These are phyloP conservation scores for Knufia petricola DNA, from an alignment of 2,329 filamentous ascomycete genomes.

Conservation along the genomic window DNA sequence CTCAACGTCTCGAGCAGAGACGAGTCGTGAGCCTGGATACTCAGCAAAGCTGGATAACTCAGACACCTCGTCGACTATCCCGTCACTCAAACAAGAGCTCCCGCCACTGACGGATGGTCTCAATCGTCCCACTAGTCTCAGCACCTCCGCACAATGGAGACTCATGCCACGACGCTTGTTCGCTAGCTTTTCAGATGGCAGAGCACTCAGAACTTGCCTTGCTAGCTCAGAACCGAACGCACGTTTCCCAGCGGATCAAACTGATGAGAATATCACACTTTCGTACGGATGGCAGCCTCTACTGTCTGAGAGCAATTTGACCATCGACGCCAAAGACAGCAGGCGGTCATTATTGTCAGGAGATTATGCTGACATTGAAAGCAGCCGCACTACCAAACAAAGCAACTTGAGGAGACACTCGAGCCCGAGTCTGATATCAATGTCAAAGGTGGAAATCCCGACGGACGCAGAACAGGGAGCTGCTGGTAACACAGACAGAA, in stretches of 20 bases:
- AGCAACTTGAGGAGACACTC: slow-evolving; percentile 13
- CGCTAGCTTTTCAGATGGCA: slow-evolving; percentile 18
- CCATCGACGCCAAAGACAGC: background rate
- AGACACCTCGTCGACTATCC: background rate
- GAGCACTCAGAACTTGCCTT: slow-evolving; percentile 2
- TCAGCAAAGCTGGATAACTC: background rate
- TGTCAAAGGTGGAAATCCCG: background rate
- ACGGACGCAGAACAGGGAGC: background rate
- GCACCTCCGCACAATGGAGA: slow-evolving; percentile 13
- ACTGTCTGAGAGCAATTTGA: slow-evolving; percentile 14
- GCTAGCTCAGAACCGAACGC: background rate
- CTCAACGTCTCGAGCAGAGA: background rate
- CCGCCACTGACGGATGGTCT: slow-evolving; percentile 15
- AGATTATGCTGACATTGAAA: slow-evolving; percentile 20
- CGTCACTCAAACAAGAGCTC: background rate
- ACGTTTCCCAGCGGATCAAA: background rate
- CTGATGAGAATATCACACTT: background rate
- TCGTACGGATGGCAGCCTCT: slow-evolving; percentile 22
- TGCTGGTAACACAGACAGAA: background rate
- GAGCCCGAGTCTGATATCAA: background rate
- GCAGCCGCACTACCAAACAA: slow-evolving; percentile 12
- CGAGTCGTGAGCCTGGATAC: background rate
- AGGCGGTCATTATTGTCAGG: slow-evolving; percentile 15
- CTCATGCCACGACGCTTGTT: slow-evolving; percentile 20
- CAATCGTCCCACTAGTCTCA: slow-evolving; percentile 17